Evolutionary conservation across 2,329 filamentous ascomycete genomes (phyloP).

Genomic region (Fusarium sp.): DNA sequence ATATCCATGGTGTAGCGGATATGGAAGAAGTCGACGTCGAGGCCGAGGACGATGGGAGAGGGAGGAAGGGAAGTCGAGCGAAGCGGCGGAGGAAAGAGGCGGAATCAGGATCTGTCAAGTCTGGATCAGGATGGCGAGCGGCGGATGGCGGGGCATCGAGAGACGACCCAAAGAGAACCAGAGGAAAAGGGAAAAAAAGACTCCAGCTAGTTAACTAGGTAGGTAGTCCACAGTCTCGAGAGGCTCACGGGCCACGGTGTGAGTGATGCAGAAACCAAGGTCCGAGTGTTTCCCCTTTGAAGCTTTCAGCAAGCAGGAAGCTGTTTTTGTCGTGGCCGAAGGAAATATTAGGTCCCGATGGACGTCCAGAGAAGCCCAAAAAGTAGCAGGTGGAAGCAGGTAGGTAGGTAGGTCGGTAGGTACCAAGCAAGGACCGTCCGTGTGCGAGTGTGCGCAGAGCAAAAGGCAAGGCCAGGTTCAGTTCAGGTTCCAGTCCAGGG

Average conservation of each 20-base stretch:
- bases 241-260: conserved; percentile 28
- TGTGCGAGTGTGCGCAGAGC: conserved; percentile 29
- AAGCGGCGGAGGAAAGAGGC: conserved; percentile 36
- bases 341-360: conserved; percentile 36
- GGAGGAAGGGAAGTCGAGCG: conserved; percentile 26
- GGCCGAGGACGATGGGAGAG: conserved; percentile 38
- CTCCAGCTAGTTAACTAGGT: conserved; percentile 6
- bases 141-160: conserved; percentile 47
- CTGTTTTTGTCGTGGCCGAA: conserved; percentile 19
- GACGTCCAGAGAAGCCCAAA: conserved; percentile 40
- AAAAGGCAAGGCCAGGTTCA: conserved; percentile 8
- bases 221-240: conserved; percentile 35
- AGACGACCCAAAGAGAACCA: conserved; percentile 37
- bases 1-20: conserved; percentile 72
- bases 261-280: conserved; percentile 22
- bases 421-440: conserved; percentile 23
- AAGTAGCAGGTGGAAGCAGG: conserved; percentile 22
- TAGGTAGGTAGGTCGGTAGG: conserved; percentile 25
- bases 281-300: conserved; percentile 18
- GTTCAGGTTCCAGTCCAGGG: conserved; percentile 12
- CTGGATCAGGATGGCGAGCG: conserved; percentile 43
- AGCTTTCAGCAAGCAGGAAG: conserved; percentile 13
- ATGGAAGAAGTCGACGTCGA: conserved; percentile 42
- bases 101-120: conserved; percentile 48
- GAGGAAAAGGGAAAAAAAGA: conserved; percentile 27